Conservation (phyloP, 208 protist genomes). For the Acanthamoeba royreba region DNA sequence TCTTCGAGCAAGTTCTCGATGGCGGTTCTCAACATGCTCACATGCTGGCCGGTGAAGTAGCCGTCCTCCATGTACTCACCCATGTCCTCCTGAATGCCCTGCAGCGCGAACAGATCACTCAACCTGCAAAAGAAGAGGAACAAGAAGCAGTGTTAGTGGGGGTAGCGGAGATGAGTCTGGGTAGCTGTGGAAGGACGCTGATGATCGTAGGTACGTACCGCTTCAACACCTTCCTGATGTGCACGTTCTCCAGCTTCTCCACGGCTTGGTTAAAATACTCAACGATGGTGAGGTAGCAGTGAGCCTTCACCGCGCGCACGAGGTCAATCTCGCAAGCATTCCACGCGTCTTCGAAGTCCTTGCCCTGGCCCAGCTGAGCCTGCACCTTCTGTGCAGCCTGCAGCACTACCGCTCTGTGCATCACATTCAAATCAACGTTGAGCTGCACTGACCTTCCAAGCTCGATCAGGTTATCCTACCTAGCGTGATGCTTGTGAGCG, state of each 20-base stretch:
- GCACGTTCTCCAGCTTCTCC: background rate
- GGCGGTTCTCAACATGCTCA: background rate
- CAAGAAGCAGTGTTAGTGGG: no score
- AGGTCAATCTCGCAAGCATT: background rate
- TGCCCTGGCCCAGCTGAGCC: background rate
- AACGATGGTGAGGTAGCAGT: slow-evolving; percentile 37
- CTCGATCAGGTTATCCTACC: no score
- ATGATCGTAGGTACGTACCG: background rate
- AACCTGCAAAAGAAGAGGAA: background rate
- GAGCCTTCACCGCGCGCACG: background rate
- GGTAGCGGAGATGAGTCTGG: no score
- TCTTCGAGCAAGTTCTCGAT: background rate
- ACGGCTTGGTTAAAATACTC: background rate
- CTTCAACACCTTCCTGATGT: background rate
- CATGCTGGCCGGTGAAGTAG: background rate
- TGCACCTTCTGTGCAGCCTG: background rate
- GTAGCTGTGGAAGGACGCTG: no score
- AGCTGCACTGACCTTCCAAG: background rate
- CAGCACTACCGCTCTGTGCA: background rate
- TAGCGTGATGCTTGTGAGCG: background rate
- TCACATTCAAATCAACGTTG: background rate
- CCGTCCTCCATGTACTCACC: slow-evolving; percentile 5
- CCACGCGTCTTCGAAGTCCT: background rate
- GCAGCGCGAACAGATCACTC: background rate
- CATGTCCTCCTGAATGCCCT: background rate